Base-by-base conservation (phyloP, 2,329 filamentous ascomycete genomes). In the Fusarium nanum region DNA sequence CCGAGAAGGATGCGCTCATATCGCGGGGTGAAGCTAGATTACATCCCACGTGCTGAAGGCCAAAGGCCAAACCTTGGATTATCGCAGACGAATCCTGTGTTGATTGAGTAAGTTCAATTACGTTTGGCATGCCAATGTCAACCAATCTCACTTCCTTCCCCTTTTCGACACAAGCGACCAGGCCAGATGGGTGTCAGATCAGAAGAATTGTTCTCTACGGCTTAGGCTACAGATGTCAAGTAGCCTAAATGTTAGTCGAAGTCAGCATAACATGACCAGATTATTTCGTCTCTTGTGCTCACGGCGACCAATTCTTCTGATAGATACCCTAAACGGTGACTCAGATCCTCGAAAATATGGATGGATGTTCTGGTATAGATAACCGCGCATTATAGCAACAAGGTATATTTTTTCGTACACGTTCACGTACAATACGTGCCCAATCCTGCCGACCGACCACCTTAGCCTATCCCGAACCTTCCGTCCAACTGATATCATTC, bases 401-500 rank as follows among this genome's bases (percentile, higher is more conserved):
- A 62, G 50, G 41, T 49, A 57, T 44, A 60, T 49, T 65, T 42
- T 42, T 27, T 37, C 34, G 34, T 56, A 37, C 46, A 47, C 22
- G 44, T 50, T 32, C 55, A 40, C 32, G 20, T 48, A 57, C 37
- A 28, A 37, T 34, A 42, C 53, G 46, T 44, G 41, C 40, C 40
- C 58, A 68, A 54, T 60, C 55, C 66, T 56, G 52, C 41, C 63
- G 27, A 53, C 41, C 63, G 32, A 64, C 63, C 59, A 56, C 37
- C 55, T 63, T 57, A 50, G 49, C 61, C 68, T 56, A 57, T 68
- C 61, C 56, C 56, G 60, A 71, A 56, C 34, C 34, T 37, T 49
- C 64, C 65, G 48, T 37, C 63, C 56, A 48, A 23, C 50, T 68
- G 68, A 73, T 76, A 76, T 76, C 73, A 71, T 74, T 74, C 73